Base-by-base conservation (phyloP, 169 alveolate species). In the Cryptosporidium baileyi region DNA sequence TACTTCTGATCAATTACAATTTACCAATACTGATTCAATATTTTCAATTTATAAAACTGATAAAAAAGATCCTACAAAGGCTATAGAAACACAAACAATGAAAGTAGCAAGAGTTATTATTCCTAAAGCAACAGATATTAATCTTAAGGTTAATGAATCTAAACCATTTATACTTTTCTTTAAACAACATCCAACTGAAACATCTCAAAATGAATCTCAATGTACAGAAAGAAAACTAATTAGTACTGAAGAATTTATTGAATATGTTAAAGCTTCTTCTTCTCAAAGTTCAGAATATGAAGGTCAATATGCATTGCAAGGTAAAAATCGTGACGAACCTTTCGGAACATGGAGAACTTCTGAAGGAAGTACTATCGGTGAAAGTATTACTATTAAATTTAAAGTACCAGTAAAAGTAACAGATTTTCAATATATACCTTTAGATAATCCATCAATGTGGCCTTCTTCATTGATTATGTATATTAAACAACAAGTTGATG, bases 291-390 rank as follows among this genome's bases (percentile, higher is more conserved):
- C 82, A n/a, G 89, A 82, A 54, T 90, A 61, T 79, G 91, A 89
- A 51, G 91, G 95, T 59, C 61, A 59, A 41, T 90, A 91, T 52
- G 95, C 92, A 11, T 51, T 91, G 36, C 65, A 89, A 62, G 93
- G 93, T 45, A 80, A 82, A 79, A 90, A 90, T 57, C 59, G 89
- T 59, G 93, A 91, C 43, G 81, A 85, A 59, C 93, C 92, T 60
- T 90, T 63, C 74, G 88, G 92, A 38, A 61, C 91, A 61, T 90
- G 93, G 93, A 80, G 65, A 63, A 89, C 93, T 1, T 80, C 91
- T 15, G 24, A 43, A 17, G 90, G 90, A 36, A 88, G 82, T 34
- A 81, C 92, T n/a, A 52, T 89, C 19, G 93, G 93, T 34, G 93
- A 92, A 51, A 82, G 82, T 49, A 17, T 92, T 11, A 82, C 80